Base-by-base conservation (phyloP, 1,284 basidiomycete species). In the Cryptococcus deneoformans region DNA sequence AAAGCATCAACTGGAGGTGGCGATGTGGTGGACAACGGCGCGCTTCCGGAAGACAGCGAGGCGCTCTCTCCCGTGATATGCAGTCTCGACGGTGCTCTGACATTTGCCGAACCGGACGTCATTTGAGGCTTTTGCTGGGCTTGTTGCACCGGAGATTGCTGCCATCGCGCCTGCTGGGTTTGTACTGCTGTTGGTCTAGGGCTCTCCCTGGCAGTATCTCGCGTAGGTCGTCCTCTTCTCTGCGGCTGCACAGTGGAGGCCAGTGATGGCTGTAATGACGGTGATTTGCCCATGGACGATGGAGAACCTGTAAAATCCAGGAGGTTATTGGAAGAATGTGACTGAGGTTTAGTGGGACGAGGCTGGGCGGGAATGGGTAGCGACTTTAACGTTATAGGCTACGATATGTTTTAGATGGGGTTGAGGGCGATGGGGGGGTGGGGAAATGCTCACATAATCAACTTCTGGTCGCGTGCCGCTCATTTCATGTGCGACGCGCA, bases 391-490 rank as follows among this genome's bases (percentile, higher is more conserved):
- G 66, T 62, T 2, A 57, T 59, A 46, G 68, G 67, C 68, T 70
- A 29, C 5, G 40, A 47, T 16, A 3, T 29, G 52, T 46, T 38
- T 63, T 46, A 37, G 16, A 52, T 43, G 36, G 81, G 10, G 11
- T 7, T 12, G 20, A 39, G 20, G 7, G 14, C 6, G 12, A 29
- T 11, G 10, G 20, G 10, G 20, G 20, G 20, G 20, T 20, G 42
- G 35, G 35, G 14, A 46, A 6, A 35, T 6, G 69, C 80, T 64
- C 55, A 81, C 80, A 62, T 94, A 93, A 44, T 85, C 80, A 68
- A 87, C 88, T 44, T 83, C 82, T 5, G 91, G 90, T 70, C 85
- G 87, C 1, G 91, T 91, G 11, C 90, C 90, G 39, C 90, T 87
- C 69, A 93, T 83, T 24, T 82, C 81, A 76, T 94, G 92, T 2